Base-by-base conservation (phyloP, 345 rosid species). In the Geranium rotundifolium region DNA sequence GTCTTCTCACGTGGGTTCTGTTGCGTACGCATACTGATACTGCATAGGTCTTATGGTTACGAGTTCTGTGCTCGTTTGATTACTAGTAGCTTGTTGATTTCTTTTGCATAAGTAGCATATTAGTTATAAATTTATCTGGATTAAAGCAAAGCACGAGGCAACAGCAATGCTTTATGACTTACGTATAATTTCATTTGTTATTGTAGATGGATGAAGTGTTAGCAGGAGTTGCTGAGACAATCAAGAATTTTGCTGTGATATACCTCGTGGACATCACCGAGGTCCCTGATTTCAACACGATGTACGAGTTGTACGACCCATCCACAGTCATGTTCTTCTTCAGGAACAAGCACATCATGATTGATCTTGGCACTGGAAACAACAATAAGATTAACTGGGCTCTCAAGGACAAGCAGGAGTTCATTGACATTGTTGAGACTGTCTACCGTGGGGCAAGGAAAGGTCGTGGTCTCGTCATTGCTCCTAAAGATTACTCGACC, bases 381-480 rank as follows among this genome's bases (percentile, higher is more conserved):
- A 93, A 90, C 81, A 93, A 93, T 86, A 90, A 88, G 83, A 93
- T 90, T 67, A 93, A 93, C 65, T 93, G 99, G 95, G 95, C 96
- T 71, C 85, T 93, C 64, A 90, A 93, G 87, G 99, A 93, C 79
- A 93, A 93, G 79, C 97, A 88, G 62, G 97, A 93, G 80, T 93
- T 93, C 73, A 23, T 23, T 92, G 19, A 90, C 90, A 97, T 92
- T 92, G 75, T 93, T 16, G 97, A 90, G 67, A 93, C 97, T 0
- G 89, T 90, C 5, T 93, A 84, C 64, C 88, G 97, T 0, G 95
- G 97, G 12, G 99, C 96, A 17, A 80, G 95, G 71, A 93, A 90
- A 54, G 96, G 95, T n/a, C 95, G 99, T 54, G 95, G 99, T 72
- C 77, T 88, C 14, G 99, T 93, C 57, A 93, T 86, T 77, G 99